Conservation (phyloP, 129 eudicot genomes). For the Pulicaria dysenterica region DNA sequence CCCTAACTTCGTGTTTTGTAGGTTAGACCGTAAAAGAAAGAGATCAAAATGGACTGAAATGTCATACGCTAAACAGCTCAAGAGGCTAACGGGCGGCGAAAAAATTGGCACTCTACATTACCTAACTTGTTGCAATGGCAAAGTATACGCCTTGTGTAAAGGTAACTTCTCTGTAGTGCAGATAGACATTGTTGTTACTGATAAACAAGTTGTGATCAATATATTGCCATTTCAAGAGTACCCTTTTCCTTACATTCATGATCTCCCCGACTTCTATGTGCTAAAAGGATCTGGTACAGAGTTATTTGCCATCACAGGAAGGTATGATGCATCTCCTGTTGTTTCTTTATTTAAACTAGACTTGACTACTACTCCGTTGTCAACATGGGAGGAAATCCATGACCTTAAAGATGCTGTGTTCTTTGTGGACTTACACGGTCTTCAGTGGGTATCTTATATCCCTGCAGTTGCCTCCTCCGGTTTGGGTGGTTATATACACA, state of each 20-base stretch:
- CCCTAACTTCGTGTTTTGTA: constrained; percentile 12
- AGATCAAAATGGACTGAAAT: constrained; percentile 20
- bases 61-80: constrained; percentile 15
- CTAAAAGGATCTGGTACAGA: not conserved
- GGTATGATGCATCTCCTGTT: no score
- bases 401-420: no score
- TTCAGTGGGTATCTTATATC: no score
- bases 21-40: constrained; percentile 2
- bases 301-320: no score
- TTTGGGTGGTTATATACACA: no score
- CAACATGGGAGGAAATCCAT: no score
- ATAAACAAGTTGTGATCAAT: not conserved
- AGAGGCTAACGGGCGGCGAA: not conserved
- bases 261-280: not conserved
- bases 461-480: no score
- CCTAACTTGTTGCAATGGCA: constrained; percentile 2
- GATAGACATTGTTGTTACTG: not conserved
- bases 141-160: not conserved
- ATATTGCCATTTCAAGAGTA: not conserved
- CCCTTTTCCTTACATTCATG: not conserved
- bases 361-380: no score
- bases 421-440: no score
- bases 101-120: not conserved
- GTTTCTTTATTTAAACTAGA: no score
- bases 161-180: not conserved